These are phyloP conservation scores for Pholiota molesta DNA, from an alignment of 768 basidiomycete species.

Conservation along the genomic window DNA sequence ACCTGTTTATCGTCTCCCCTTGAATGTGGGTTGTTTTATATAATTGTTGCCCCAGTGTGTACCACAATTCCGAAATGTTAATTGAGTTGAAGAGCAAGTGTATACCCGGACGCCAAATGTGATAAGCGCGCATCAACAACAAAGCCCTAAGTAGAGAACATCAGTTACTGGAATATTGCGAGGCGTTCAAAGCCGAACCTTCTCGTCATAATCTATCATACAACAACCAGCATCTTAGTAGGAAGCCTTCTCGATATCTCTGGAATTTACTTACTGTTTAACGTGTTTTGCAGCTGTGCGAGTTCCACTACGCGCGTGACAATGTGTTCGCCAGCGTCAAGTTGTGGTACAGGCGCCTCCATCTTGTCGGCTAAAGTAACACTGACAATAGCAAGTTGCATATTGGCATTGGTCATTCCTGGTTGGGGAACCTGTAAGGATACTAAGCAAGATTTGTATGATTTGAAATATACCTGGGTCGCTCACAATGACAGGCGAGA, in stretches of 20 bases:
- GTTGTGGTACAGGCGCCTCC: slow-evolving; percentile 69
- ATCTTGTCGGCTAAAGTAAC: slow-evolving; percentile 70
- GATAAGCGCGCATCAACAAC: slow-evolving; percentile 77
- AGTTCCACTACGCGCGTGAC: slow-evolving; percentile 72
- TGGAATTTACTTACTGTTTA: slow-evolving; percentile 61
- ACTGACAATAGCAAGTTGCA: slow-evolving; percentile 80
- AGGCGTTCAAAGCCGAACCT: slow-evolving; percentile 39
- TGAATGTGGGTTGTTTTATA: slow-evolving; percentile 3
- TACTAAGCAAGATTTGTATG: slow-evolving; percentile 5
- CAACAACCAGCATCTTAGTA: background rate
- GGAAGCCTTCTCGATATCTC: slow-evolving; percentile 2
- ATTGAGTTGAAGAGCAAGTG: slow-evolving; percentile 47
- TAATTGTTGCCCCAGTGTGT: slow-evolving; percentile 1
- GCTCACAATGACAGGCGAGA: slow-evolving; percentile 60
- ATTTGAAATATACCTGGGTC: slow-evolving; percentile 63
- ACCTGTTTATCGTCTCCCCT: slow-evolving; percentile 3
- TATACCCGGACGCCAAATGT: slow-evolving; percentile 75
- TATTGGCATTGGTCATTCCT: slow-evolving; percentile 96
- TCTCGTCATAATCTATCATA: slow-evolving; percentile 54
- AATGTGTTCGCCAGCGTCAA: slow-evolving; percentile 89
- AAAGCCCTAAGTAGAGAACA: slow-evolving; percentile 45
- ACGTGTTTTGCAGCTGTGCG: slow-evolving; percentile 56
- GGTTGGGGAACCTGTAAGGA: slow-evolving; percentile 1
- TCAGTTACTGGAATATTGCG: slow-evolving; percentile 3
- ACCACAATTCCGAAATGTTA: background rate